Evolutionary conservation across 2,329 filamentous ascomycete species (phyloP).

Genomic region (Coniella vitis): DNA sequence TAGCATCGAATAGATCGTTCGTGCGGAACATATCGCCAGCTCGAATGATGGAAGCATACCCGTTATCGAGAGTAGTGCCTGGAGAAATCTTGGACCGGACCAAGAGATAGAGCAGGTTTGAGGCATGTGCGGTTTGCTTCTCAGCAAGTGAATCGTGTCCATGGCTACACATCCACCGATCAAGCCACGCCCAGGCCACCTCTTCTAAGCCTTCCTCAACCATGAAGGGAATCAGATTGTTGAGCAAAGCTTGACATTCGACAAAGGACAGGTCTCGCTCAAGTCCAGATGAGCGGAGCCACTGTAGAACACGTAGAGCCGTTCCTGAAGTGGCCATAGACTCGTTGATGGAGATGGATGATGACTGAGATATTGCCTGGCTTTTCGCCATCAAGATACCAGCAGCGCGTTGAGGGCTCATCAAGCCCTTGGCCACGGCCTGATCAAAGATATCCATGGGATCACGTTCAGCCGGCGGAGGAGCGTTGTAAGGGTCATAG

Average conservation of each 20-base stretch:
- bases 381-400: constrained; percentile 46
- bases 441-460: constrained; percentile 51
- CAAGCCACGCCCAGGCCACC: constrained; percentile 47
- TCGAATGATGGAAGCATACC: constrained; percentile 41
- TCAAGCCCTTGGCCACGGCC: constrained; percentile 48
- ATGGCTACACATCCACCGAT: constrained; percentile 28
- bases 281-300: constrained; percentile 45
- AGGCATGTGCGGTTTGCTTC: constrained; percentile 9
- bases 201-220: constrained; percentile 46
- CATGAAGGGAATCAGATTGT: constrained; percentile 40
- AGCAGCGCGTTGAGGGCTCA: constrained; percentile 46
- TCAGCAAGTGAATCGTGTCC: constrained; percentile 13
- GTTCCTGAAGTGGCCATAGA: constrained; percentile 37
- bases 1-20: constrained; percentile 28
- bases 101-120: constrained; percentile 33
- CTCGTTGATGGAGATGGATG: constrained; percentile 25
- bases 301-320: constrained; percentile 42
- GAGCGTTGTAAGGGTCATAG: constrained; percentile 26
- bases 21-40: constrained; percentile 36
- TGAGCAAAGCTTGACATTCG: constrained; percentile 30
- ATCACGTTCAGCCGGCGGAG: constrained; percentile 24
- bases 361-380: constrained; percentile 31
- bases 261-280: constrained; percentile 42
- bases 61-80: constrained; percentile 39
- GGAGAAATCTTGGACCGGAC: constrained; percentile 29